These are phyloP conservation scores for Ophiocordyceps polyrhachis-furcata DNA, from an alignment of 2,329 filamentous ascomycete genomes.

Conservation along the genomic window DNA sequence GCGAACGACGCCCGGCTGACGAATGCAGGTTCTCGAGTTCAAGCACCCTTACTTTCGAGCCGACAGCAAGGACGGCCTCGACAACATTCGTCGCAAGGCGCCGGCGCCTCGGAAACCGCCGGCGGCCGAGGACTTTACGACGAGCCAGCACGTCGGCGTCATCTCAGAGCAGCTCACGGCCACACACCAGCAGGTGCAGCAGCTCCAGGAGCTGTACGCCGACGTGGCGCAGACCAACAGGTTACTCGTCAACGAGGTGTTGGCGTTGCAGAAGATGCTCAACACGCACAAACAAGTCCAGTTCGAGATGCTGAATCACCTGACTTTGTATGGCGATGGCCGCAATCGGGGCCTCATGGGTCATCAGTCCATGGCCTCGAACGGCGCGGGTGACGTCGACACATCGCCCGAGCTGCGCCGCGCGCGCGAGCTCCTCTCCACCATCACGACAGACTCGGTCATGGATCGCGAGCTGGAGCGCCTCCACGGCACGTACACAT, in stretches of 20 bases:
- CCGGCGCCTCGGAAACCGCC: conserved; percentile 69
- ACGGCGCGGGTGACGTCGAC: conserved; percentile 23
- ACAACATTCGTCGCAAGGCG: conserved; percentile 91
- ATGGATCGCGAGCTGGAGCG: conserved; percentile 36
- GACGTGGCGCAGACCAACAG: conserved; percentile 51
- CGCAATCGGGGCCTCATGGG: conserved; percentile 18
- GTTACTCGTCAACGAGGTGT: conserved; percentile 41
- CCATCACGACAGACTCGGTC: conserved; percentile 30
- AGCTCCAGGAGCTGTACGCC: conserved; percentile 66
- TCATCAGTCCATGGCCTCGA: conserved; percentile 13
- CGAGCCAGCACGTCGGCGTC: conserved; percentile 74
- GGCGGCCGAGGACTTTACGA: conserved; percentile 50
- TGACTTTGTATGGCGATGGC: conserved; percentile 28
- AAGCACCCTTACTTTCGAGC: conserved; percentile 92
- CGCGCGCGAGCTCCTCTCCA: conserved; percentile 36
- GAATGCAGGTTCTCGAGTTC: conserved; percentile 49
- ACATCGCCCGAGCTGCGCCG: conserved; percentile 33
- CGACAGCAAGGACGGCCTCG: conserved; percentile 88
- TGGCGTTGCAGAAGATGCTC: conserved; percentile 41
- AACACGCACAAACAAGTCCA: conserved; percentile 38
- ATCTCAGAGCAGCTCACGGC: conserved; percentile 77
- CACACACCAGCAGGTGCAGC: conserved; percentile 81
- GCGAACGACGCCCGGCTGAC: conserved; percentile 1
- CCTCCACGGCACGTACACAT: conserved; percentile 33
- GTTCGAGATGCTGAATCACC: conserved; percentile 36